Base-by-base conservation (phyloP, 352 stramenopile species). In the Phytopythium oedochilum region DNA sequence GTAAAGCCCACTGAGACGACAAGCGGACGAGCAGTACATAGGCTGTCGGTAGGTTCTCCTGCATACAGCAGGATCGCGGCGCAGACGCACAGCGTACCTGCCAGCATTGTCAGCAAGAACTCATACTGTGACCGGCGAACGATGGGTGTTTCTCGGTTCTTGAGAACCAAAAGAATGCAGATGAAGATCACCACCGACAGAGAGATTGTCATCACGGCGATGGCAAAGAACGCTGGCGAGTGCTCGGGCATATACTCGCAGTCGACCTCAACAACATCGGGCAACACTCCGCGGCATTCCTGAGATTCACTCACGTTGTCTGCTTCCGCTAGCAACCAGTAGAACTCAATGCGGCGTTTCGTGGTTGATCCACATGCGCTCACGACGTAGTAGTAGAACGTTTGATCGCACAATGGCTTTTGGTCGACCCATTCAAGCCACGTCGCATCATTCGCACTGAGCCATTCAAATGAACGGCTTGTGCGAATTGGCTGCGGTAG, bases 61-160 rank as follows among this genome's bases (percentile, higher is more conserved):
- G 55, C 70, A 20, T 71, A 78, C 0, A 70, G 2, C 0, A 72
- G 25, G 0, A 65, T 29, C 0, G 64, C 55, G 7, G 29, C 34
- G 22, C 64, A 75, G 34, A 82, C 57, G 12, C 68, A 25, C 5
- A 81, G 56, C 2, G 61, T 68, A 2, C 75, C 75, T 5, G 64
- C 29, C 5, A 86, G 26, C 50, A 83, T 62, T 1, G 65, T 14
- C 6, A 66, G 29, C 0, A 86, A 34, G 15, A 86, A 64, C 50
- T 82, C 64, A 49, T 54, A 83, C 55, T 86, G 75, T 2, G 72
- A 80, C 0, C 75, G 70, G 18, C 78, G 79, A 43, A 86, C 63
- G 38, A 78, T 62, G 0, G 71, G 61, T 2, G 50, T 28, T 5
- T 63, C 18, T 1, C 71, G 68, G 23, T 67, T 5, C 22, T 67